Base-by-base conservation (phyloP, 139 green algal genomes). In the Deuterostichococcus epilithicus region DNA sequence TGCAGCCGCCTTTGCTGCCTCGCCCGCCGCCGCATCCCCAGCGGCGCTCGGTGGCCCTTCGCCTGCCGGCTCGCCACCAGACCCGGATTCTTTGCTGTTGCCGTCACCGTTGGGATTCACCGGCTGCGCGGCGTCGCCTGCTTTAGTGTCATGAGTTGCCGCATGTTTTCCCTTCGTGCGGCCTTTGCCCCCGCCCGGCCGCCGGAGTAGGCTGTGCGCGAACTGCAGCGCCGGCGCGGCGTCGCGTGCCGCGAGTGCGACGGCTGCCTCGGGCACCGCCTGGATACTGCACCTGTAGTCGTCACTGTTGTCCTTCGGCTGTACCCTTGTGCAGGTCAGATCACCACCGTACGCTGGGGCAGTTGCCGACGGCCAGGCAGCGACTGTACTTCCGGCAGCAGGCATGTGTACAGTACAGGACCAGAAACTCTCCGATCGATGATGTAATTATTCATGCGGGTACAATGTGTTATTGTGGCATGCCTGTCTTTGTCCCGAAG, bases 401-500 rank as follows among this genome's bases (percentile, higher is more conserved):
- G 60, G 74, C 37, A 67, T 35, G 8, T 60, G 38, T 28, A 52
- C 25, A 72, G 73, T 47, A 15, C n/a, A 8, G 63, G 18, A 70
- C 63, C 63, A 35, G 63, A 8, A 35, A n/a, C 28, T 70, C 8
- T 35, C 8, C 8, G n/a, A 20, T 70, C 63, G 30, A 20, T 44
- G 42, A 32, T 30, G 1, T 66, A 63, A 10, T 42, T 68, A 39
- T 69, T 59, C 52, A 42, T 70, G 5, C 20, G 44, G 47, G 2
- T 28, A 67, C 3, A 23, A 36, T 3, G 28, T 35, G 70, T 4
- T 15, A 36, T 59, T 13, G 28, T 25, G 15, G 28, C 73, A 6
- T 30, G 87, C 84, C 76, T 88, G 82, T 91, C 84, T 13, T 72
- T 42, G 0, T 81, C 81, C 1, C 58, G 60, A 8, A 92, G 42